Conservation (phyloP, 2,329 filamentous ascomycete species). For the Aspergillus proliferans region DNA sequence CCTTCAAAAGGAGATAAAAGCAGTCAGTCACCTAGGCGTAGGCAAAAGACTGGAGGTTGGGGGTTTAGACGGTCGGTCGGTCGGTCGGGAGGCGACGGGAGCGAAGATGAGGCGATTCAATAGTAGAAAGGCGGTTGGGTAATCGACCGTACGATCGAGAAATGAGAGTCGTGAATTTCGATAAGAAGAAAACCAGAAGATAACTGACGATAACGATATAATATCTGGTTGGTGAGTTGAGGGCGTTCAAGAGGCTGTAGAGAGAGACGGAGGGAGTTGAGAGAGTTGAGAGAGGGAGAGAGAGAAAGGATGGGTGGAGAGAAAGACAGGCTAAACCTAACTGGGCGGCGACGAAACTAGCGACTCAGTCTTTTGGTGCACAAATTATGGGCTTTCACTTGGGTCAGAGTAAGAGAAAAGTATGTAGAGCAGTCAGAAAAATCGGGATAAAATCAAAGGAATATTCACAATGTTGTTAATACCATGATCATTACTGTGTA, state of each 20-base stretch:
- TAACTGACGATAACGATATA: not conserved
- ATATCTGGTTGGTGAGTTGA: not conserved
- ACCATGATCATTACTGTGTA: too few relatives aligned
- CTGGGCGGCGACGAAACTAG: slow-evolving; percentile 2
- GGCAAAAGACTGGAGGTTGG: slow-evolving; percentile 2
- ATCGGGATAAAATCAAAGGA: not conserved
- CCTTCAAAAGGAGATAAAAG: slow-evolving; percentile 11
- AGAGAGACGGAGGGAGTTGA: not conserved
- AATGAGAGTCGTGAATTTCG: too few relatives aligned
- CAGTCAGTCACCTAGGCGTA: slow-evolving; percentile 14
- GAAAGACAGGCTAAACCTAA: slow-evolving; percentile 2
- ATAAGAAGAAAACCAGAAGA: too few relatives aligned
- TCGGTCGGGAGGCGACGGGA: slow-evolving; percentile 4
- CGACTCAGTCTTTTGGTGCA: not conserved
- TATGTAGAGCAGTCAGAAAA: not conserved
- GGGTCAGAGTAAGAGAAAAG: not conserved
- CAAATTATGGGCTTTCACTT: not conserved
- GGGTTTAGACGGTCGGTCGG: not conserved
- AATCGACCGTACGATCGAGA: too few relatives aligned
- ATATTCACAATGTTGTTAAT: too few relatives aligned
- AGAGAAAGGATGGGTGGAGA: slow-evolving; percentile 5
- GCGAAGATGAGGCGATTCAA: not conserved
- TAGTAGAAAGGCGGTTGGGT: too few relatives aligned
- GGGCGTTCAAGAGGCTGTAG: slow-evolving; percentile 1
- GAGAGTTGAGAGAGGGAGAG: slow-evolving; percentile 5